Conservation (phyloP, 768 basidiomycete genomes). For the Leccinum imitatum region DNA sequence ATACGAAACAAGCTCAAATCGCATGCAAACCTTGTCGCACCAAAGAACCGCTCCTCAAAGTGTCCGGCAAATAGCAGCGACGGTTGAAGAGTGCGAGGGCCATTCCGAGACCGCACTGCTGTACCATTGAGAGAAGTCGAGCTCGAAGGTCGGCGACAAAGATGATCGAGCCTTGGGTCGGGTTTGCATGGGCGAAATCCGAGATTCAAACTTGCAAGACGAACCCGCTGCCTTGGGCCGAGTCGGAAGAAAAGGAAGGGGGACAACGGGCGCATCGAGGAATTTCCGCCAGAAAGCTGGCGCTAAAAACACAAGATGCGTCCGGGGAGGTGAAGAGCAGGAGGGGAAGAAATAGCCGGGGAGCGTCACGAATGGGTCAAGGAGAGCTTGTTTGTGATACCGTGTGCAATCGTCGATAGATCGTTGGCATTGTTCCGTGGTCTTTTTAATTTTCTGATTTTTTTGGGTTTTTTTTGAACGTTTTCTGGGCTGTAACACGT, state of each 20-base stretch:
- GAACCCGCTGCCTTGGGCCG: background rate
- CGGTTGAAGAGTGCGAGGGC: background rate
- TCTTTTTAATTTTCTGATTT: conserved; percentile 4
- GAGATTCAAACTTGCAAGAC: background rate
- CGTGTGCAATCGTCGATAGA: background rate
- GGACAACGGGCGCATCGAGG: conserved; percentile 7
- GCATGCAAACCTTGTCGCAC: background rate
- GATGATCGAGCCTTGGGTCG: background rate
- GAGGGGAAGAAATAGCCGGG: background rate
- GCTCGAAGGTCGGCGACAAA: background rate
- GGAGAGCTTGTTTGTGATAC: background rate
- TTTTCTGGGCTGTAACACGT: background rate
- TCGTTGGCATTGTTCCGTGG: background rate
- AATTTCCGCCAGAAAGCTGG: conserved; percentile 10
- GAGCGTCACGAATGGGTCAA: background rate
- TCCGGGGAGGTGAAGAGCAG: background rate
- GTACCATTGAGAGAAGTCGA: background rate
- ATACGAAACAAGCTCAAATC: background rate
- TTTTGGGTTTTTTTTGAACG: background rate
- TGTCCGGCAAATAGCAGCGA: background rate
- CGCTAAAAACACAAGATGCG: conserved; percentile 2
- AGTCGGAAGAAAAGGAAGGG: background rate
- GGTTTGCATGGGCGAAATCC: background rate
- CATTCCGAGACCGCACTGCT: background rate
- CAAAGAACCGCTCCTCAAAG: background rate